A percentile compares a stretch with the other conserved stretches of the same genome.
Conservation (phyloP, 2,329 filamentous ascomycete genomes). For the Hymenoscyphus fraxineus region DNA sequence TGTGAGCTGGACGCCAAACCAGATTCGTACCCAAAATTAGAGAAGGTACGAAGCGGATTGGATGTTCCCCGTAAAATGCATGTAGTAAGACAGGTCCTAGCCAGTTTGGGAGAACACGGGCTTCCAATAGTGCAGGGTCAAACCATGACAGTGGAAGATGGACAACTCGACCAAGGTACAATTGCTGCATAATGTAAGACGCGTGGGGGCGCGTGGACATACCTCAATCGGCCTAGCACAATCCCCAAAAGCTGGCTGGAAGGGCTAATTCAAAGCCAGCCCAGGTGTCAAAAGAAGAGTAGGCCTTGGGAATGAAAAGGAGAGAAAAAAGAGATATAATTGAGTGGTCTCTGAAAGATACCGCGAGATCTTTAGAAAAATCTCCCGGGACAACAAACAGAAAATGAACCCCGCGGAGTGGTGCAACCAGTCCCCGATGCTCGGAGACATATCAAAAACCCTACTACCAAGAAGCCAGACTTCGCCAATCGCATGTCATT, state of each 20-base stretch:
- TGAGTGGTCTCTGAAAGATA: not conserved
- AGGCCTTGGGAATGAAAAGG: not conserved
- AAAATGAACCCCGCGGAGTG: not conserved
- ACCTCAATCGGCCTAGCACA: slow-evolving; percentile 10
- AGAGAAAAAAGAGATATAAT: not conserved
- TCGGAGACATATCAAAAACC: not conserved
- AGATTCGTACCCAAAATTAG: slow-evolving; percentile 13
- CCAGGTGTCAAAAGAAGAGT: not conserved
- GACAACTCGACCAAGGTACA: slow-evolving; percentile 11
- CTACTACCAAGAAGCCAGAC: not conserved
- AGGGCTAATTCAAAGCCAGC: not conserved
- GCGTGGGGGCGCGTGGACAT: slow-evolving; percentile 22
- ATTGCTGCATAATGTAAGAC: slow-evolving; percentile 14
- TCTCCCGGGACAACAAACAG: not conserved
- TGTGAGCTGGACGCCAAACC: slow-evolving; percentile 21
- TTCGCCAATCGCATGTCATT: slow-evolving; percentile 1
- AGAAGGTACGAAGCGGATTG: slow-evolving; percentile 12
- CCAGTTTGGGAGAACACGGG: slow-evolving; percentile 9
- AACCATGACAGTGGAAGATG: not conserved
- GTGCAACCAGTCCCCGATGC: slow-evolving; percentile 1
- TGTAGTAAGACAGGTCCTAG: slow-evolving; percentile 5
- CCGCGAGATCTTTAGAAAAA: not conserved
- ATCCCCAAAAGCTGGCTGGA: slow-evolving; percentile 6
- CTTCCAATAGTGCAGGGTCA: slow-evolving; percentile 5
- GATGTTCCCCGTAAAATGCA: slow-evolving; percentile 2